Percentiles rank a stretch among this genome's conserved stretches.
Evolutionary conservation across 257 asterid species (phyloP).

Genomic region (Nicotiana tomentosiformis): DNA sequence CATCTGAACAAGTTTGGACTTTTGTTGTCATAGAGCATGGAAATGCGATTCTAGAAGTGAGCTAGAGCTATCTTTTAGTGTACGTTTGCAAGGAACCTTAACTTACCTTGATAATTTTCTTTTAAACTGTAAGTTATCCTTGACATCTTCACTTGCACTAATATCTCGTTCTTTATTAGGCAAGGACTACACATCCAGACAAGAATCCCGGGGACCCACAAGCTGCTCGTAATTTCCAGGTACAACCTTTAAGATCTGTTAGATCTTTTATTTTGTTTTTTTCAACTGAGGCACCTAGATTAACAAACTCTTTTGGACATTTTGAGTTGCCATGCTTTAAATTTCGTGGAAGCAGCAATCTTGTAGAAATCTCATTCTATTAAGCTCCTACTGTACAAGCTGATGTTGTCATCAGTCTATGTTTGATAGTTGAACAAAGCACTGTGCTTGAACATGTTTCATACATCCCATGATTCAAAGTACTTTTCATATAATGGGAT

Average conservation of each 20-base stretch:
- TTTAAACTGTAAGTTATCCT: background rate
- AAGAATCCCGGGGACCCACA: slow-evolving; percentile 69
- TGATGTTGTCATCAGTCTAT: background rate
- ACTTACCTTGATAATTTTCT: background rate
- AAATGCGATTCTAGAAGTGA: background rate
- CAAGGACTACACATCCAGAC: slow-evolving; percentile 81
- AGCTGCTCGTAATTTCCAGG: slow-evolving; percentile 80
- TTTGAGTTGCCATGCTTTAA: background rate
- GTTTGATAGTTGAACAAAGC: background rate
- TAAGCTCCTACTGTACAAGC: background rate
- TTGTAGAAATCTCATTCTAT: background rate
- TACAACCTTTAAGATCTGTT: slow-evolving; percentile 16
- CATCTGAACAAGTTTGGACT: background rate
- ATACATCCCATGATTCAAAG: background rate
- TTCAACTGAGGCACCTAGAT: background rate
- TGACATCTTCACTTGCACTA: background rate
- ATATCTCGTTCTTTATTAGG: slow-evolving; percentile 32
- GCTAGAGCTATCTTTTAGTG: background rate
- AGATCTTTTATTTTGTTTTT: background rate
- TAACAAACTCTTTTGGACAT: background rate
- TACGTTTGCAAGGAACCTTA: background rate
- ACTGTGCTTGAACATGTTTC: background rate
- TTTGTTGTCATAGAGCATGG: background rate
- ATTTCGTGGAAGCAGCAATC: background rate
- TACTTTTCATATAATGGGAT: background rate